Evolutionary conservation across 805 yeast genomes (phyloP).

Genomic region (Phaffomyces antillensis): DNA sequence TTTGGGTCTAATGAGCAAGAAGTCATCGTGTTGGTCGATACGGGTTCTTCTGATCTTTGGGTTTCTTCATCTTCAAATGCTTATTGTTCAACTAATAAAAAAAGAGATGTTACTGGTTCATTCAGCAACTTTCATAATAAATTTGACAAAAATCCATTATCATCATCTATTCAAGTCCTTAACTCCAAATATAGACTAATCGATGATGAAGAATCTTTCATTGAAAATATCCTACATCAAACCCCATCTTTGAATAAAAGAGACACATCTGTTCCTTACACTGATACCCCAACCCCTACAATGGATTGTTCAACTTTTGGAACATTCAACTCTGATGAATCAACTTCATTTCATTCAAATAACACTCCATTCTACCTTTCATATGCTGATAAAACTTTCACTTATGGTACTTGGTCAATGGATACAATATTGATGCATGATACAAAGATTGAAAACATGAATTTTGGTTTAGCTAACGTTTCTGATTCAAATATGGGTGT

Average conservation of each 20-base stretch:
- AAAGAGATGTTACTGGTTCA: neutral
- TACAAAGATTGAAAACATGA: conserved; percentile 40
- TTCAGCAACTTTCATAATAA: neutral
- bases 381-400: conserved; percentile 41
- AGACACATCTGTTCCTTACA: neutral
- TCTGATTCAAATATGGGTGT: conserved; percentile 64
- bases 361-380: conserved; percentile 32
- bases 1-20: conserved; percentile 13
- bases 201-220: conserved; percentile 1
- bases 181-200: neutral
- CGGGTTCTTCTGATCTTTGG: conserved; percentile 32
- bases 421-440: conserved; percentile 55
- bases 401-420: conserved; percentile 31
- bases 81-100: conserved; percentile 16
- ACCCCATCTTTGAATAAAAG: neutral
- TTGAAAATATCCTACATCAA: neutral
- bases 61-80: conserved; percentile 23
- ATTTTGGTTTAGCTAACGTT: conserved; percentile 67
- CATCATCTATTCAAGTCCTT: neutral
- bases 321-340: conserved; percentile 27
- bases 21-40: conserved; percentile 26
- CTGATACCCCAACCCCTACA: conserved; percentile 1
- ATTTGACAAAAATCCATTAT: neutral
- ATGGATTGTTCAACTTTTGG: conserved; percentile 28
- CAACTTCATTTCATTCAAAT: conserved; percentile 29